Conservation (phyloP, 2,329 filamentous ascomycete genomes). For the Colletotrichum chlorophyti region DNA sequence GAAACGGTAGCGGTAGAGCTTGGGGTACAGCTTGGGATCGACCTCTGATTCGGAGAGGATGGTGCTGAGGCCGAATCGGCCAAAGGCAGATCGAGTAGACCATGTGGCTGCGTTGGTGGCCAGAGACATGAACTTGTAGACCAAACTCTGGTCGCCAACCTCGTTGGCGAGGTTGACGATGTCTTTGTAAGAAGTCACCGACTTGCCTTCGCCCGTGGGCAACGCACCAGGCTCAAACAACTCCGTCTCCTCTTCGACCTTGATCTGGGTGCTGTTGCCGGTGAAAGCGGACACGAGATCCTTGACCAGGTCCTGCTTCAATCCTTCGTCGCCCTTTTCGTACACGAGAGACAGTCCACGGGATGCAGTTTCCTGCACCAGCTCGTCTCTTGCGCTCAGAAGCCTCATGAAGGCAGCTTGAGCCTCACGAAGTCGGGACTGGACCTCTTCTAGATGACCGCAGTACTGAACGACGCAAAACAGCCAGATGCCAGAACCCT, state of each 20-base stretch:
- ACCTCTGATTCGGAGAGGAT: conserved; percentile 88
- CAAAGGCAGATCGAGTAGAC: conserved; percentile 96
- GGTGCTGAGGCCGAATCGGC: conserved; percentile 88
- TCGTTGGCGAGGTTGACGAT: conserved; percentile 96
- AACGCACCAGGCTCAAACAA: conserved; percentile 91
- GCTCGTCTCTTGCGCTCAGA: conserved; percentile 85
- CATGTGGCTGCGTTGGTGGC: conserved; percentile 96
- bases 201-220: conserved; percentile 87
- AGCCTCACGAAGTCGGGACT: conserved; percentile 75
- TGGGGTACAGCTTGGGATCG: conserved; percentile 94
- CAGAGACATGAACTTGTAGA: conserved; percentile 98
- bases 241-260: conserved; percentile 89
- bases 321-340: conserved; percentile 81
- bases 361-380: conserved; percentile 95
- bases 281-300: conserved; percentile 92
- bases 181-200: conserved; percentile 95
- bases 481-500: conserved; percentile 94
- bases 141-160: conserved; percentile 92
- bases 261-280: conserved; percentile 75
- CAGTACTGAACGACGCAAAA: conserved; percentile 91
- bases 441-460: conserved; percentile 77
- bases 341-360: conserved; percentile 92
- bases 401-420: conserved; percentile 90
- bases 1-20: conserved; percentile 92
- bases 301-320: conserved; percentile 83